Base-by-base conservation (phyloP, 2,329 filamentous ascomycete genomes). In the Calonectria hongkongensis region DNA sequence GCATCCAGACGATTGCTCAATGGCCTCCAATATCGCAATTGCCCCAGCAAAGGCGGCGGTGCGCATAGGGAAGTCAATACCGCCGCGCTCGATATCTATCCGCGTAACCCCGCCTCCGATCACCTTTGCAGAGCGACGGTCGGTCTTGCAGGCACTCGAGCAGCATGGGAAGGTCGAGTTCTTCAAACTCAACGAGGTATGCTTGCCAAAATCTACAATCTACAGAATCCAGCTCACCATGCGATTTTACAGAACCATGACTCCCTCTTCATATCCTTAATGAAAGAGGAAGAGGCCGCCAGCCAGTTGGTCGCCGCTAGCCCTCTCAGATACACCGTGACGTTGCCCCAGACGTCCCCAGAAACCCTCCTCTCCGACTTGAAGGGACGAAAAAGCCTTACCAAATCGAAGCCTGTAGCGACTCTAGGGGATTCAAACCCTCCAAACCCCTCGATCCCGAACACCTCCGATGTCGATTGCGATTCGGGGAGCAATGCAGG, bases 71-170 rank as follows among this genome's bases (percentile, higher is more conserved):
- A 39, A 73, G 43, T 51, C 76, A 10, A 68, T 79, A 56, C 30
- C 74, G 83, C 82, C 48, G 79, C 86, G 75, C 72, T 85, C 83
- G 85, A 84, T 91, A 39, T 87, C 88, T 71, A 77, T 92, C 73
- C 85, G 85, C 45, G 89, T 91, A 25, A 80, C 82, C n/a, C 90
- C 90, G 16, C 78, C 86, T 15, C 90, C 90, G 13, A 77, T 83
- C n/a, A 88, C 75, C 58, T 87, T 92, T 75, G 84, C 86, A 36
- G 89, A 92, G 81, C 87, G 90, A 8, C 88, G 89, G 28, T 89
- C 89, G 9, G 84, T 92, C 25, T 82, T 92, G 41, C 86, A 87
- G 51, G 84, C 87, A 33, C 82, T 92, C 27, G 86, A 90, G 81
- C 83, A 85, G 68, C 83, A 88, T 75, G 88, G 87, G 68, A 81